Evolutionary conservation across 805 yeast species (phyloP).

Genomic region (Ogataea siamensis): DNA sequence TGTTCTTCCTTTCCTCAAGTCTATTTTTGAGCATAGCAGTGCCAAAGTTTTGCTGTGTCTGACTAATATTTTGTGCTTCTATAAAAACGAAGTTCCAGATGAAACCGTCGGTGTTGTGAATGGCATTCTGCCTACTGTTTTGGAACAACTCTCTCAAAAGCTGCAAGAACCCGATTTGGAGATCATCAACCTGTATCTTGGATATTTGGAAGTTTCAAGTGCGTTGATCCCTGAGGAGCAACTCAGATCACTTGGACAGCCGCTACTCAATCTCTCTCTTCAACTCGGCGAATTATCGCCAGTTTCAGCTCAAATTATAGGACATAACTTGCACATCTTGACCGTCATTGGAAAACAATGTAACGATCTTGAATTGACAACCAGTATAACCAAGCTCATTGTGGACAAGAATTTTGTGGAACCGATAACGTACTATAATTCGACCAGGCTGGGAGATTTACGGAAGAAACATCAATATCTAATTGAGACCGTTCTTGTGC

Average conservation of each 20-base stretch:
- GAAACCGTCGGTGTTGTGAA: slow-evolving; percentile 12
- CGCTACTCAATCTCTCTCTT: slow-evolving; percentile 7
- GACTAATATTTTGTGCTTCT: slow-evolving; percentile 58
- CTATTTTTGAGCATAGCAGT: slow-evolving; percentile 46
- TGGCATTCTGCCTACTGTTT: slow-evolving; percentile 10
- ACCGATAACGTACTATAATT: slow-evolving; percentile 18
- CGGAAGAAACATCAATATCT: slow-evolving; percentile 27
- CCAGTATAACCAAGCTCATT: slow-evolving; percentile 25
- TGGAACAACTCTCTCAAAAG: slow-evolving; percentile 6
- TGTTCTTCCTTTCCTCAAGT: slow-evolving; percentile 35
- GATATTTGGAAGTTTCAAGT: slow-evolving; percentile 16
- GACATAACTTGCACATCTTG: slow-evolving; percentile 25
- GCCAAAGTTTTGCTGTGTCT: slow-evolving; percentile 61
- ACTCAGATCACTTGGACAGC: neutral
- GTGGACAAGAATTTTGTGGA: slow-evolving; percentile 26
- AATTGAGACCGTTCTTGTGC: slow-evolving; percentile 41
- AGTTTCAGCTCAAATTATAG: slow-evolving; percentile 21
- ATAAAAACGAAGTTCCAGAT: slow-evolving; percentile 29
- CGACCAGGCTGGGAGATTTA: slow-evolving; percentile 18
- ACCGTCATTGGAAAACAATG: slow-evolving; percentile 27
- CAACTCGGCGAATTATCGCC: slow-evolving; percentile 9
- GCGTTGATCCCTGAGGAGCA: slow-evolving; percentile 13
- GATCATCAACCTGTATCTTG: slow-evolving; percentile 19
- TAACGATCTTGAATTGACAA: slow-evolving; percentile 17
- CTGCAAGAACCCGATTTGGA: slow-evolving; percentile 14